A percentile compares a stretch with the other conserved stretches of the same genome.
Conservation (phyloP, 192 early-diverging fungal species). For the Phycomyces blakesleeanus region DNA sequence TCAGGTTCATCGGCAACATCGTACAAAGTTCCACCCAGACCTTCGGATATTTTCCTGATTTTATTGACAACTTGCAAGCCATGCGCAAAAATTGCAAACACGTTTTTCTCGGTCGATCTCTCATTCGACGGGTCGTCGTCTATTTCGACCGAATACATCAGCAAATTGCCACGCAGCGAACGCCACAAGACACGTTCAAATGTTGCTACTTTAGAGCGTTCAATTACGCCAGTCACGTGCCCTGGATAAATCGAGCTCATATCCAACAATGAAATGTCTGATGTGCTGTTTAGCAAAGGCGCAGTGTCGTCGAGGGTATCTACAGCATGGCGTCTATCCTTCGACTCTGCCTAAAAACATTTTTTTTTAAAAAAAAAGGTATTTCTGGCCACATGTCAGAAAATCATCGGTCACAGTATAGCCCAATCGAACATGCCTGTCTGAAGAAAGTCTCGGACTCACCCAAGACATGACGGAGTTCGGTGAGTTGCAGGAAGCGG, state of each 20-base stretch:
- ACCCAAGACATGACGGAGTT: slow-evolving; percentile 82
- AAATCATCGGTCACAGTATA: neutral
- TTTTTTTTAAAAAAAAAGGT: too few species aligned
- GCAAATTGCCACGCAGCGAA: slow-evolving; percentile 94
- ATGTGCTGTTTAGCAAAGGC: slow-evolving; percentile 47
- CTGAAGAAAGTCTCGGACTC: slow-evolving; percentile 85
- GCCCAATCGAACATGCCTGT: slow-evolving; percentile 41
- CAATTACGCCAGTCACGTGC: slow-evolving; percentile 94
- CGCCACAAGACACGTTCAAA: slow-evolving; percentile 98
- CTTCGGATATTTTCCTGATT: slow-evolving; percentile 91
- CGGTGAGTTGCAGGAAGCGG: slow-evolving; percentile 83
- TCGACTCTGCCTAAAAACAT: too few species aligned
- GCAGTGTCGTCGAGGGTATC: slow-evolving; percentile 42
- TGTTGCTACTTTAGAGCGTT: slow-evolving; percentile 72
- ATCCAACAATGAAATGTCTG: slow-evolving; percentile 22
- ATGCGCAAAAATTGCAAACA: slow-evolving; percentile 98
- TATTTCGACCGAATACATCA: slow-evolving; percentile 94
- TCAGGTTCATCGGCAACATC: slow-evolving; percentile 78
- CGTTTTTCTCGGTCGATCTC: slow-evolving; percentile 88
- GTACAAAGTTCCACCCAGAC: slow-evolving; percentile 95
- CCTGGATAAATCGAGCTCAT: slow-evolving; percentile 50
- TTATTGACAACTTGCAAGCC: slow-evolving; percentile 86
- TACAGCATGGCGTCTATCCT: too few species aligned
- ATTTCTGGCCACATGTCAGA: too few species aligned
- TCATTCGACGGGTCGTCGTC: slow-evolving; percentile 92